Evolutionary conservation across 371 early-diverging fungal genomes (phyloP), one percentile per base, ranked within the genome.

Genomic region (Umbelopsis sp.): DNA sequence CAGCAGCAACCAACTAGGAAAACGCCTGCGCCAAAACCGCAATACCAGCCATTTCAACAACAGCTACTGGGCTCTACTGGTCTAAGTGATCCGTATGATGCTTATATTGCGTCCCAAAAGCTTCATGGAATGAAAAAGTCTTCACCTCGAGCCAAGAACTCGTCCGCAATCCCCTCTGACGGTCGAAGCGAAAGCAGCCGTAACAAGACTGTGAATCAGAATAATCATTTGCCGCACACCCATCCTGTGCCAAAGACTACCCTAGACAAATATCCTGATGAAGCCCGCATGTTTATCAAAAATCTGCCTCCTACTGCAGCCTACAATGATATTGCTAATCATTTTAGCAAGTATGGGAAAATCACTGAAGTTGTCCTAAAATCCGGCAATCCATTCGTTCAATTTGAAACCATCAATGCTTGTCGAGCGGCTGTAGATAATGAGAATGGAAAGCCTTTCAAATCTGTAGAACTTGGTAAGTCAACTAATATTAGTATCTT

Each of bases 301-400:
- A 73, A 76, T 44, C 63, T 83, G 29, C 80, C 80, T 24, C 68
- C 63, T 73, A 53, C 68, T 70, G 70, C 72, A 41, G 72, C 73
- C 67, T 74, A 76, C 63, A 74, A 73, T 52, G 81, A 77, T 50
- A 51, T 83, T 41, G 66, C 77, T 69, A 71, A 74, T 22, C 72
- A 79, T 52, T 83, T 83, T 77, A 77, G 77, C 74, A 76, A 74
- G 69, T 83, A 79, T 73, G 83, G 83, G 52, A 72, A 76, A 48
- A 76, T 83, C 8, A 63, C 75, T 52, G 83, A 83, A 63, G 76
- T 77, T 37, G 79, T 73, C 53, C 70, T 75, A 51, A 79, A 79
- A 68, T 69, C 68, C 64, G 65, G 72, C 46, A 75, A 72, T 76
- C 81, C 79, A 18, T 80, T 78, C 67, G 77, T 83, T 41, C 83